Evolutionary conservation across 495 filamentous ascomycete species (phyloP), one percentile per base, ranked within the genome.

Genomic region (Entonaema liquescens): DNA sequence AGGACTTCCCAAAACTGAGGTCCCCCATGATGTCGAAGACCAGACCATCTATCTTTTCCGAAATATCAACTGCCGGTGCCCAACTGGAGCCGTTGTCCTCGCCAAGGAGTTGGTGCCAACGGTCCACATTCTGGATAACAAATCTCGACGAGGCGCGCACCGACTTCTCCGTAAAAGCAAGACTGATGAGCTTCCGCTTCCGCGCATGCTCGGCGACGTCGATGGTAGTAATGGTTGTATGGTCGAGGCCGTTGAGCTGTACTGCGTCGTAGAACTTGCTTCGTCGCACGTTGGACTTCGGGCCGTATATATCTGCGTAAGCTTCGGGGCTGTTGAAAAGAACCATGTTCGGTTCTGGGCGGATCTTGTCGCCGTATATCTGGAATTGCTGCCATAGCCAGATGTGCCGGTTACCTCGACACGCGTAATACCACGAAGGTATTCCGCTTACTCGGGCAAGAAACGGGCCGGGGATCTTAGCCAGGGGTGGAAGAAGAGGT

Each of bases 1-100:
- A 85, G 52, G 83, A 85, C 69, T 82, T 84, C 1, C 83, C 83
- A 71, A 86, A 86, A 54, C 84, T 83, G 12, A 86, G 62, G 72
- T 86, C 84, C 78, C 83, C 83, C 67, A 78, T 66, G 29, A 78
- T 71, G 57, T 79, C 78, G 38, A 78, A 74, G 0, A 67, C 60
- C 2, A 79, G 70, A 19, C 49, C 36, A 13, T 71, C 62, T n/a
- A 73, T 49, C 40, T 53, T 59, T 9, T 77, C 63, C 1, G 73
- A 59, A 17, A 82, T 53, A 13, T 76, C 61, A 12, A 73, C 61
- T 2, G 76, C 55, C 1, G 52, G 19, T 5, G 68, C 66, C 78
- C 78, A 79, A 3, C 73, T 62, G 1, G 33, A 21, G 44, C 69
- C 68, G 2, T 23, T 13, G 26, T 21, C 31, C 68, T 23, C 15